Evolutionary conservation across 805 yeast species (phyloP).

Genomic region (Lipomyces lipofer): DNA sequence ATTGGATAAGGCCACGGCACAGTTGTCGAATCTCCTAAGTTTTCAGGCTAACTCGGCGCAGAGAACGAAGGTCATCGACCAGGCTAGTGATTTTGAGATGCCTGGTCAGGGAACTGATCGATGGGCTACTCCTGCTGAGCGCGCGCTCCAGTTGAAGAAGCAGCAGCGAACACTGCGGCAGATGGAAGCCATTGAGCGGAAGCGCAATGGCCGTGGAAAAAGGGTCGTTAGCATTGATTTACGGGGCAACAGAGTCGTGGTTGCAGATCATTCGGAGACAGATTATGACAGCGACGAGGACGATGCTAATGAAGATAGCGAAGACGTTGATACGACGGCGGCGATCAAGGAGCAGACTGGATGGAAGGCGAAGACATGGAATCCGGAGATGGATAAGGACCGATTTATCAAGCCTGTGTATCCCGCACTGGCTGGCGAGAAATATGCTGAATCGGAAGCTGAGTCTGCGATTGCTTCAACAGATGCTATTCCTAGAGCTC

Average conservation of each 20-base stretch:
- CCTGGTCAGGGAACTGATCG: conserved; percentile 56
- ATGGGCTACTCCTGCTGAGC: conserved; percentile 84
- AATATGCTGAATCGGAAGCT: not conserved
- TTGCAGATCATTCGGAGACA: conserved; percentile 48
- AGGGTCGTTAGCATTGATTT: conserved; percentile 76
- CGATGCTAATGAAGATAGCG: conserved; percentile 36
- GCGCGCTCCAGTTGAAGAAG: conserved; percentile 80
- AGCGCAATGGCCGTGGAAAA: conserved; percentile 70
- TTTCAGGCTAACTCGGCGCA: conserved; percentile 87
- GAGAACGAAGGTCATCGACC: conserved; percentile 88
- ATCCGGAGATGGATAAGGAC: conserved; percentile 15
- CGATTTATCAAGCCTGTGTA: conserved; percentile 21
- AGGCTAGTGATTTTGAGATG: conserved; percentile 83
- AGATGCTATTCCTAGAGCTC: too few relatives aligned
- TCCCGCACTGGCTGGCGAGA: not conserved
- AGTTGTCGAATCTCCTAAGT: conserved; percentile 69
- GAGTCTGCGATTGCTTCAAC: not conserved
- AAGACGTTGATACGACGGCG: conserved; percentile 16
- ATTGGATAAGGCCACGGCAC: conserved; percentile 64
- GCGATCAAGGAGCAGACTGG: conserved; percentile 14
- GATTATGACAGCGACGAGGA: conserved; percentile 38
- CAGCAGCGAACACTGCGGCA: conserved; percentile 76
- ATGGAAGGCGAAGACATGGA: conserved; percentile 5
- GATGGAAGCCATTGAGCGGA: conserved; percentile 58
- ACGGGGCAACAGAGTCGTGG: conserved; percentile 72